Base-by-base conservation (phyloP, 2,329 filamentous ascomycete genomes). In the Cryphonectria parasitica region DNA sequence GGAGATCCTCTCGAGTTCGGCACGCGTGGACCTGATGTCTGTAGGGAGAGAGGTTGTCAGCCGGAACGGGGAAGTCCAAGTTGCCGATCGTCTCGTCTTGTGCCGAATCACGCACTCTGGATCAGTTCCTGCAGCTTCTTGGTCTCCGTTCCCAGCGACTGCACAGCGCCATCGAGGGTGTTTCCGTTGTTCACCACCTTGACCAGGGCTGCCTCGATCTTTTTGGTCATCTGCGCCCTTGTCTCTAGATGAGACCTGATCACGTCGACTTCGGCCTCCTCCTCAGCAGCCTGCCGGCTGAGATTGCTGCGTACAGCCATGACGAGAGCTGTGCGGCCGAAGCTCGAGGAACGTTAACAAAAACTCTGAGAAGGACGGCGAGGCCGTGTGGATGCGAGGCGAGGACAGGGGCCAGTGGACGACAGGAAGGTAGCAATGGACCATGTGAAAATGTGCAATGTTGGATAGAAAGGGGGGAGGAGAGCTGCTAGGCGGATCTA, bases 61-160 rank as follows among this genome's bases (percentile, higher is more conserved):
- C n/a, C 22, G 62, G 60, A 52, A 39, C 34, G 54, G 49, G 49
- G 19, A 34, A 45, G 22, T n/a, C 31, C 64, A 54, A 22, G 28
- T 36, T 39, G 63, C 15, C 45, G 45, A n/a, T 49, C 45, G 45
- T 17, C 22, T 25, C 39, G 31, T 68, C 61, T 45, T 34, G 43
- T 31, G 60, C 41, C 62, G 31, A 60, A 49, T 28, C 31, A 80
- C 87, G 76, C 79, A 92, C 91, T 99, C 74, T 88, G 90, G 74
- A 93, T 94, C 49, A 97, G 89, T n/a, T 91, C 88, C 81, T 98
- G 96, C 31, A 98, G 86, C 73, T 90, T 91, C 80, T 94, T 92
- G 0, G 96, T 98, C 80, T 98, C 97, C 76, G 92, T 93, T 78
- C 95, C 97, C 58, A 99, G 91, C 11, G 96, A 96, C 0, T 94